A percentile compares a stretch with the other conserved stretches of the same genome.
Evolutionary conservation across 805 yeast genomes (phyloP).

Genomic region (Candida nanaspora): DNA sequence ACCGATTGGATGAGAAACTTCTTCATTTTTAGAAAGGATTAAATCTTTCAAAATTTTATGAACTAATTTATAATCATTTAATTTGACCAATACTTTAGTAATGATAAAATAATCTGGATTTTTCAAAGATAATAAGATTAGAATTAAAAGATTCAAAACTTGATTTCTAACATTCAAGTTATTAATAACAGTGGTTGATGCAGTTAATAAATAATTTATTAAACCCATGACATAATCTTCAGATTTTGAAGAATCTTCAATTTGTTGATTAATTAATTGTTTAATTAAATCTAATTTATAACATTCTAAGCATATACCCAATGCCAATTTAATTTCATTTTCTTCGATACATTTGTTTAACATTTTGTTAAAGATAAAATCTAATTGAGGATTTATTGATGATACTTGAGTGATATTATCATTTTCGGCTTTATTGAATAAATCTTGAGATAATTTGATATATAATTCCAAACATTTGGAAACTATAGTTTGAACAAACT

Average conservation of each 20-base stretch:
- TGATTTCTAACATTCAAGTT: conserved; percentile 59
- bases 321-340: conserved; percentile 70
- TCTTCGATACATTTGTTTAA: conserved; percentile 65
- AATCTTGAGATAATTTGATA: conserved; percentile 50
- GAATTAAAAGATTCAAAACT: conserved; percentile 57
- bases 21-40: conserved; percentile 31
- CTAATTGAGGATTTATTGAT: conserved; percentile 55
- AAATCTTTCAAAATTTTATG: conserved; percentile 58
- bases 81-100: conserved; percentile 80
- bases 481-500: conserved; percentile 88
- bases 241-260: conserved; percentile 21
- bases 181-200: conserved; percentile 60
- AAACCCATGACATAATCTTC: conserved; percentile 50
- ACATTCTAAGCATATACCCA: conserved; percentile 88
- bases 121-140: conserved; percentile 47
- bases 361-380: conserved; percentile 78
- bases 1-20: conserved; percentile 53
- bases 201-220: conserved; percentile 68
- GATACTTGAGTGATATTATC: neutral
- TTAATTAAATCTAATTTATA: conserved; percentile 78
- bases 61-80: conserved; percentile 72
- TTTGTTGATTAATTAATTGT: conserved; percentile 33
- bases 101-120: conserved; percentile 77
- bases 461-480: conserved; percentile 87
- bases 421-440: conserved; percentile 26